These are phyloP conservation scores for Dioscorea alata DNA, from an alignment of 106 monocot species.

Conservation along the genomic window DNA sequence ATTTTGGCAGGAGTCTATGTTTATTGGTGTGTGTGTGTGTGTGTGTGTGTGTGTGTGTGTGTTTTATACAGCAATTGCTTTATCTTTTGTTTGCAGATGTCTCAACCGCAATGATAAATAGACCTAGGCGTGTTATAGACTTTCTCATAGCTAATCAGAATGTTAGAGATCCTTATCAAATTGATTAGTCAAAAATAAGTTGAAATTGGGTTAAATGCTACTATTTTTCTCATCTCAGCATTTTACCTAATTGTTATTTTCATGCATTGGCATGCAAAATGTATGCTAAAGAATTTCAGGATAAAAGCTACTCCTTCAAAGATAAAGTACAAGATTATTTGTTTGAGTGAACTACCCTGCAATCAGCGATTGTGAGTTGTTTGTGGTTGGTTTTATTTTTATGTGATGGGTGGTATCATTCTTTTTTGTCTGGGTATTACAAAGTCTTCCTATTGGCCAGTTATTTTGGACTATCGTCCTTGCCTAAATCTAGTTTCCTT, in stretches of 20 bases:
- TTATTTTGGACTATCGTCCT: too few species aligned
- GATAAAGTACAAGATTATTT: too few species aligned
- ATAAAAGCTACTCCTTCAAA: too few species aligned
- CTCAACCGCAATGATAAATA: conserved; percentile 93
- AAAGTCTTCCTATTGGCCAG: too few species aligned
- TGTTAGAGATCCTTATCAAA: conserved; percentile 33
- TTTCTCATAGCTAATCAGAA: conserved; percentile 85
- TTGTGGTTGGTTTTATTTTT: too few species aligned
- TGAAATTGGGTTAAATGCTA: neutral
- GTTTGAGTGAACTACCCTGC: too few species aligned
- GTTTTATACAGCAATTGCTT: neutral
- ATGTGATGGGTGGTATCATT: too few species aligned
- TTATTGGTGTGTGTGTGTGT: too few species aligned
- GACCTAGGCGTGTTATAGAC: conserved; percentile 73
- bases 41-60: neutral
- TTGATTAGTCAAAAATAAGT: conserved; percentile 85
- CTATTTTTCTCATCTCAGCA: neutral
- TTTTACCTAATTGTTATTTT: neutral
- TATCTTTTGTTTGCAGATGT: conserved; percentile 48
- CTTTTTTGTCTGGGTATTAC: too few species aligned
- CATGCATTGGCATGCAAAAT: conserved; percentile 47
- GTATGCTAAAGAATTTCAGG: conserved; percentile 76
- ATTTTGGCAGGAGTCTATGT: neutral
- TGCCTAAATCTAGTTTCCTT: too few species aligned
- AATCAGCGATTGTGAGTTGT: too few species aligned